Conservation (phyloP, 495 filamentous ascomycete genomes). For the Neurospora sublineolata region DNA sequence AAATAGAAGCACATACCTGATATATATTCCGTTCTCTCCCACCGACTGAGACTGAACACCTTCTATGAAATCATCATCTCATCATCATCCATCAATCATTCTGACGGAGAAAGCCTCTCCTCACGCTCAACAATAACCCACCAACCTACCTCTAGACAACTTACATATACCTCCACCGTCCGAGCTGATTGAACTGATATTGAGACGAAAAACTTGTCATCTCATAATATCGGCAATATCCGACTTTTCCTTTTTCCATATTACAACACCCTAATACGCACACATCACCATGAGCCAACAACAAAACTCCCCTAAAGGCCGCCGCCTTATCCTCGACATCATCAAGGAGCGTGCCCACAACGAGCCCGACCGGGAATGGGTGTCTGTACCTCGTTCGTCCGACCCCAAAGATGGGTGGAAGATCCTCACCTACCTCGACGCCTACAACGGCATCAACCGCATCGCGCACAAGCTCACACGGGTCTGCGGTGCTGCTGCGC, state of each 20-base stretch:
- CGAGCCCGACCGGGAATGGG: slow-evolving; percentile 30
- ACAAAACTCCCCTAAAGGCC: slow-evolving; percentile 14
- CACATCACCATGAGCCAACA: background rate
- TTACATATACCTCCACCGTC: background rate
- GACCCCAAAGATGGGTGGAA: slow-evolving; percentile 41
- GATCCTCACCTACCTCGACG: slow-evolving; percentile 33
- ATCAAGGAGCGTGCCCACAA: slow-evolving; percentile 38
- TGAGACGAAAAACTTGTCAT: background rate
- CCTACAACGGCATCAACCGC: slow-evolving; percentile 42
- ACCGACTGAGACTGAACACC: background rate
- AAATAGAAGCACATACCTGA: background rate
- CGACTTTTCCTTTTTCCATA: background rate
- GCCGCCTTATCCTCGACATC: slow-evolving; percentile 29
- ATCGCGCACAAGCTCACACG: slow-evolving; percentile 37
- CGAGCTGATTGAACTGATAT: background rate
- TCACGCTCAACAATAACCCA: background rate
- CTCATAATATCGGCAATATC: background rate
- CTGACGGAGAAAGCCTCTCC: background rate
- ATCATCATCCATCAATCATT: background rate
- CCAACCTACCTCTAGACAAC: background rate
- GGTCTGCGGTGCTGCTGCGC: slow-evolving; percentile 22
- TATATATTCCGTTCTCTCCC: background rate
- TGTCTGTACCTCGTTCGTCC: slow-evolving; percentile 29
- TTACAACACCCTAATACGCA: background rate
- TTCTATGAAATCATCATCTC: background rate